These are phyloP conservation scores for Microcos paniculata DNA, from an alignment of 345 rosid genomes.

Conservation along the genomic window DNA sequence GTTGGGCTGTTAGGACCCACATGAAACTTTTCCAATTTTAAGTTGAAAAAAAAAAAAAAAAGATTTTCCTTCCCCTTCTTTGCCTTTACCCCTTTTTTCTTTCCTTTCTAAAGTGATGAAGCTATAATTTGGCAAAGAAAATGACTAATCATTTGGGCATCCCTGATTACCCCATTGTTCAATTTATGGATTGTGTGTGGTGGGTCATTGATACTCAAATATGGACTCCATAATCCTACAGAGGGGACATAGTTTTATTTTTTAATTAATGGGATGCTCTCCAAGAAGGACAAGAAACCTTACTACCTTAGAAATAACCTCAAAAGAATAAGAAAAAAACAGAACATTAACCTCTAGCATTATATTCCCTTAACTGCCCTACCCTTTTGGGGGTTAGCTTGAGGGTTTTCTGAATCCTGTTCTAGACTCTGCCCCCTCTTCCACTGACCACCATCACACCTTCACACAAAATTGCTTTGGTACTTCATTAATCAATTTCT, in stretches of 20 bases:
- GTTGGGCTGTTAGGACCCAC: slow-evolving; percentile 10
- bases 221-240: neutral
- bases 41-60: neutral
- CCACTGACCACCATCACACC: neutral
- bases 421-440: neutral
- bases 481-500: neutral
- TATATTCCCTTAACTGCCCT: neutral
- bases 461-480: neutral
- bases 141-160: slow-evolving; percentile 10
- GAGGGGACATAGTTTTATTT: neutral
- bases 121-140: neutral
- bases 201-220: neutral
- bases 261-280: neutral
- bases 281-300: slow-evolving; percentile 7
- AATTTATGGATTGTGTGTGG: slow-evolving; percentile 7
- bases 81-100: neutral
- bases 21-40: neutral
- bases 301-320: neutral
- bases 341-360: neutral
- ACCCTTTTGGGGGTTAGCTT: slow-evolving; percentile 1
- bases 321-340: neutral
- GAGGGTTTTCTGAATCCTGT: slow-evolving; percentile 26
- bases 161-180: neutral
- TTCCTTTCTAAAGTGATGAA: neutral
- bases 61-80: slow-evolving; percentile 2